These are phyloP conservation scores for Pyrus betulifolia DNA, from an alignment of 306 rosid genomes.

Conservation along the genomic window DNA sequence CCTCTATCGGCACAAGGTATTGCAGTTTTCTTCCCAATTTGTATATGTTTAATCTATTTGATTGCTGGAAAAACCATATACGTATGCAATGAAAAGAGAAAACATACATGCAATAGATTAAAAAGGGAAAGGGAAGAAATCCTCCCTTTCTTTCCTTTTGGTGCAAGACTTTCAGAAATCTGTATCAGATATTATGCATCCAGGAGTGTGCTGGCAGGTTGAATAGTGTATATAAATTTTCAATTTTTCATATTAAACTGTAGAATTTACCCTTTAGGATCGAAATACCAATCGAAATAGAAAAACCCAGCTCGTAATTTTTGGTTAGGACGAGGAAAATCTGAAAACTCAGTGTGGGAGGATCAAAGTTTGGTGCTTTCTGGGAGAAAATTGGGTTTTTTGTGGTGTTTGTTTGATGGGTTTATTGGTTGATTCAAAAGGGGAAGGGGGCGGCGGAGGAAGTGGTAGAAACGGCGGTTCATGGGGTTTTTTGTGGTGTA, in stretches of 20 bases:
- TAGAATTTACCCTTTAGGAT: background rate
- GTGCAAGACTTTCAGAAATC: background rate
- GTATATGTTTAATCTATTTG: too few relatives aligned
- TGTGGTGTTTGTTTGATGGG: constrained; percentile 39
- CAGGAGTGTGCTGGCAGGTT: constrained; percentile 10
- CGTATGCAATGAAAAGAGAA: too few relatives aligned
- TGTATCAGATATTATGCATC: background rate
- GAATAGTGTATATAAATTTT: background rate
- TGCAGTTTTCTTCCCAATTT: too few relatives aligned
- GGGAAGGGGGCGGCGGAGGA: constrained; percentile 19
- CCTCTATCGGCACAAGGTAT: too few relatives aligned
- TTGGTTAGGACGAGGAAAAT: background rate
- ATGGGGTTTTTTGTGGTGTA: constrained; percentile 28
- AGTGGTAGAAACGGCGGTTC: constrained; percentile 26
- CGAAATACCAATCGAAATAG: background rate
- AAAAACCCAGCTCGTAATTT: background rate
- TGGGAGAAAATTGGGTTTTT: background rate
- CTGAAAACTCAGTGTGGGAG: background rate
- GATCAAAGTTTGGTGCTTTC: background rate
- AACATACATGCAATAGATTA: too few relatives aligned
- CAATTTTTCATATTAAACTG: background rate
- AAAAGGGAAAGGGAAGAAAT: background rate
- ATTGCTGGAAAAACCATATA: too few relatives aligned
- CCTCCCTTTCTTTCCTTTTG: background rate
- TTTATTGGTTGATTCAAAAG: constrained; percentile 32